Evolutionary conservation across 2,329 filamentous ascomycete genomes (phyloP), one percentile per base, ranked within the genome.

Genomic region (Pestalotiopsis sp.): DNA sequence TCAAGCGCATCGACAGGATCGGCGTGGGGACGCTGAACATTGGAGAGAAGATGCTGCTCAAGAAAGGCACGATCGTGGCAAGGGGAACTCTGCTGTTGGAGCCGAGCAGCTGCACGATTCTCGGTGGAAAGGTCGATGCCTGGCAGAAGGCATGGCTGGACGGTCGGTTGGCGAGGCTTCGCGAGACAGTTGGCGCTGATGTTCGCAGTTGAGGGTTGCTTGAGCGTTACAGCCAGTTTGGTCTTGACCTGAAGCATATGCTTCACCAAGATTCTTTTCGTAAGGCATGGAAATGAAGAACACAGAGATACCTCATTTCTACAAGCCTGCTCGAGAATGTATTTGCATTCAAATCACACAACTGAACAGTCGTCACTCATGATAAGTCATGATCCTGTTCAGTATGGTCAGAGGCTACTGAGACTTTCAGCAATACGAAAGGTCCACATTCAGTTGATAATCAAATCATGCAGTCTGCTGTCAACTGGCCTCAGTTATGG

Each of bases 51-150:
- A 76, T 98, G 27, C 74, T 97, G 56, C 79, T 99, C 63, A 89
- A 84, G 72, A 85, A 89, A 71, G 86, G 88, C 4, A 85, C 86
- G 3, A 84, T 89, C 5, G 89, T 97, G 2, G 89, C 92, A 4
- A 86, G 95, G 68, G 96, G 94, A 0, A 87, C 92, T 64, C 75
- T 97, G n/a, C 81, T 98, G 79, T 83, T 99, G 23, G 91, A 94
- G 71, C 90, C 93, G 1, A 83, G 82, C 2, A 89, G 80, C 68
- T 91, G 90, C 67, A 85, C 88, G n/a, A 77, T 97, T 2, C 80
- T 98, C n/a, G 96, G 96, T 2, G 96, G 96, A 0, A 97, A 93
- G 81, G 87, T 98, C 59, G 94, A 98, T 67, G 84, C 83, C 0
- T 89, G 94, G 85, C 93, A 98, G 76, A 91, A 89, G 76, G 85